Percentiles rank a stretch among this genome's conserved stretches.
Conservation (phyloP, 2,329 filamentous ascomycete species). For the Cytospora piceae region DNA sequence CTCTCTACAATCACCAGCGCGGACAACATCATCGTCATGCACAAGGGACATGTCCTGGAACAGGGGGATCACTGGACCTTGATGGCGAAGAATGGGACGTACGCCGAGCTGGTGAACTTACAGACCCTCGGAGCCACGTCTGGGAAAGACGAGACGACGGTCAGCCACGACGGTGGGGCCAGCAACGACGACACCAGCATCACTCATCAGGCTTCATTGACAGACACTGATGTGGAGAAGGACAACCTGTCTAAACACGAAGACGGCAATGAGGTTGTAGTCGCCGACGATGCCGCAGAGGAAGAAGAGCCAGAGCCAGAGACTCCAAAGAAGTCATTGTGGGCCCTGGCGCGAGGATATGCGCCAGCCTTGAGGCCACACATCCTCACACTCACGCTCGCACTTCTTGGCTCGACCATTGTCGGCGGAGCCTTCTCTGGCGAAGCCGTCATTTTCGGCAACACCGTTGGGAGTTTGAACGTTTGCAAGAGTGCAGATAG, state of each 20-base stretch:
- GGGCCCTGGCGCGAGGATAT: slow-evolving; percentile 22
- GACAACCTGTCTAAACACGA: background rate
- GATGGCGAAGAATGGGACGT: slow-evolving; percentile 59
- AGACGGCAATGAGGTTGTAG: background rate
- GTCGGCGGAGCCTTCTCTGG: slow-evolving; percentile 62
- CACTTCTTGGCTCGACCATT: slow-evolving; percentile 53
- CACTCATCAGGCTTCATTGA: slow-evolving; percentile 7
- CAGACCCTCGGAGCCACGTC: slow-evolving; percentile 12
- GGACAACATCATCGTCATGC: slow-evolving; percentile 59
- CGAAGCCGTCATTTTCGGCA: slow-evolving; percentile 62
- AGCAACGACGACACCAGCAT: slow-evolving; percentile 1
- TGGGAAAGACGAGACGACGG: background rate
- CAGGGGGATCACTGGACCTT: slow-evolving; percentile 46
- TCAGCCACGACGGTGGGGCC: background rate
- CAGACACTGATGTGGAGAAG: slow-evolving; percentile 18
- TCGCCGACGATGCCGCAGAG: background rate
- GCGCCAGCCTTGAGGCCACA: slow-evolving; percentile 24
- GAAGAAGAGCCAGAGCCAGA: slow-evolving; percentile 17
- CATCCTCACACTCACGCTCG: slow-evolving; percentile 43
- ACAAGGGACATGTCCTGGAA: slow-evolving; percentile 37
- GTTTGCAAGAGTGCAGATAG: slow-evolving; percentile 53
- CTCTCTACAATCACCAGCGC: slow-evolving; percentile 56
- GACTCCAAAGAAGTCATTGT: slow-evolving; percentile 24
- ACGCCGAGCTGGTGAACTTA: slow-evolving; percentile 53
- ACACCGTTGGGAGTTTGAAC: slow-evolving; percentile 60